phyloP scores from a whole-genome alignment of 139 green algal genomes.

The Micractinium sp. region DNA sequence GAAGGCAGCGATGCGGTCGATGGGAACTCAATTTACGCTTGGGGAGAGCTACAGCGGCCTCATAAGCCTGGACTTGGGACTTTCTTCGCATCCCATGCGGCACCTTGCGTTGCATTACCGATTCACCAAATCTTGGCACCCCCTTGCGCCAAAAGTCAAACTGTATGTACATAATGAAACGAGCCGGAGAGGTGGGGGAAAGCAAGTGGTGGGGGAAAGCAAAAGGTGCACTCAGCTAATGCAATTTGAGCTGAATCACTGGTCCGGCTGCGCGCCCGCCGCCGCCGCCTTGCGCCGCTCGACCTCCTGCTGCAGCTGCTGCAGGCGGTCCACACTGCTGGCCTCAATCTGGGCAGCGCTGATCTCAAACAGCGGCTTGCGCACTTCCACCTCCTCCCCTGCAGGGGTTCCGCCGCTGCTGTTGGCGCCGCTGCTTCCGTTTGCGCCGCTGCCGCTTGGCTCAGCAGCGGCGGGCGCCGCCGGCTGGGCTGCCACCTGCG shows the following conservation, averaged over 20 bases:
- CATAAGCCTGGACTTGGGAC: too few species aligned
- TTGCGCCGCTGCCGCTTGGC: not conserved
- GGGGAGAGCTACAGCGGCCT: too few species aligned
- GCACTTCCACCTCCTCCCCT: not conserved
- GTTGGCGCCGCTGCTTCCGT: not conserved
- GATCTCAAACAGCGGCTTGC: constrained; percentile 50
- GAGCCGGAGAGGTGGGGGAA: too few species aligned
- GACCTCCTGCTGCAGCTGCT: not conserved
- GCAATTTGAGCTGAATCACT: not conserved
- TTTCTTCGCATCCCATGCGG: too few species aligned
- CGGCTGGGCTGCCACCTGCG: not conserved
- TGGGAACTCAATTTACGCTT: too few species aligned
- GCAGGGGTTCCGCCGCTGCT: not conserved
- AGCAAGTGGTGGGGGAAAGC: too few species aligned
- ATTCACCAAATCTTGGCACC: too few species aligned
- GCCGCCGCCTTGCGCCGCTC: not conserved
- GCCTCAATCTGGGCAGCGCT: constrained; percentile 36
- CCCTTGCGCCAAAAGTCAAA: too few species aligned
- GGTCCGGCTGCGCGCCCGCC: not conserved
- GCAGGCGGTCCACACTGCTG: constrained; percentile 14
- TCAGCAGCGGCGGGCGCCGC: not conserved
- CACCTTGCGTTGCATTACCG: too few species aligned
- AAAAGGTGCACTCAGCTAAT: too few species aligned
- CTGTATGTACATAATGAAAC: too few species aligned
- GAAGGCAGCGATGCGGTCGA: too few species aligned